Evolutionary conservation across 345 rosid genomes (phyloP).

Genomic region (Sisymbrium altissimum): DNA sequence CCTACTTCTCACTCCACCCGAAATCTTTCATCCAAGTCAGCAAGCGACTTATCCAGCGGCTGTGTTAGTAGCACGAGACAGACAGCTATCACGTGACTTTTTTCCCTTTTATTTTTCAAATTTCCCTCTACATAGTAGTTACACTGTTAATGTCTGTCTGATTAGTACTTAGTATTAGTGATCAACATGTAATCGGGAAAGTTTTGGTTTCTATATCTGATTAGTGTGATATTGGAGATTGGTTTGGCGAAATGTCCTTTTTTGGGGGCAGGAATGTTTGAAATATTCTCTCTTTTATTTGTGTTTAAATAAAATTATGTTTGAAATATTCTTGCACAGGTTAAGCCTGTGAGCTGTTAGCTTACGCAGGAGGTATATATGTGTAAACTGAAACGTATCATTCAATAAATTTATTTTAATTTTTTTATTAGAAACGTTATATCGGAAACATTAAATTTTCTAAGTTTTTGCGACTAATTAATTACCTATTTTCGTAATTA

Average conservation of each 20-base stretch:
- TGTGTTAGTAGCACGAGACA: neutral
- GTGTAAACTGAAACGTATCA: constrained; percentile 20
- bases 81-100: constrained; percentile 28
- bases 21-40: constrained; percentile 8
- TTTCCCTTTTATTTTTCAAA: neutral
- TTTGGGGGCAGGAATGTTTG: neutral
- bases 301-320: neutral
- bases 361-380: neutral
- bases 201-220: neutral
- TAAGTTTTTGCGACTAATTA: neutral
- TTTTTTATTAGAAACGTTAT: neutral
- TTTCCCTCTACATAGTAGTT: neutral
- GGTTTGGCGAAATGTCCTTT: neutral
- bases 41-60: constrained; percentile 30
- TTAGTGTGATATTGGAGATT: neutral
- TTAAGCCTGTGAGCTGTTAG: neutral
- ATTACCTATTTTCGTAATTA: constrained; percentile 1
- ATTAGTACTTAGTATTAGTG: neutral
- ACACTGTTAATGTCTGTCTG: constrained; percentile 4
- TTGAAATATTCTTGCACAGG: constrained; percentile 6
- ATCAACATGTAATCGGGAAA: constrained; percentile 3
- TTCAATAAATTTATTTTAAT: neutral
- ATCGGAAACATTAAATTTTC: neutral
- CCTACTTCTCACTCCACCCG: constrained; percentile 22
- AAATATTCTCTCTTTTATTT: neutral